These are phyloP conservation scores for Hemileia vastatrix DNA, from an alignment of 1,284 basidiomycete species.

Conservation along the genomic window DNA sequence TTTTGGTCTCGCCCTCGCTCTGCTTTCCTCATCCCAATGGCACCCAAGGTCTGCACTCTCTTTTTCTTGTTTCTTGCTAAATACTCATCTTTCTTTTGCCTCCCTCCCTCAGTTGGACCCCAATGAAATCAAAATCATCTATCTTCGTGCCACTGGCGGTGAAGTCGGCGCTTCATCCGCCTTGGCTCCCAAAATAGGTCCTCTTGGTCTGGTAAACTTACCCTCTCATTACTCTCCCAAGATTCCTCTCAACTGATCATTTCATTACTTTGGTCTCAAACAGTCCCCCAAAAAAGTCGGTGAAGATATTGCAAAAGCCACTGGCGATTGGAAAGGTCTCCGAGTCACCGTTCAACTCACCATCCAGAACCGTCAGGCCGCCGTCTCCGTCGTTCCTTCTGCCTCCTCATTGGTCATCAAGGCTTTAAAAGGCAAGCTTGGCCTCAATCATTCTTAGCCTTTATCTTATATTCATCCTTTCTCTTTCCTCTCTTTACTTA, in stretches of 20 bases:
- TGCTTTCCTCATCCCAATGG: conserved; percentile 3
- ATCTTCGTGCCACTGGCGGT: conserved; percentile 97
- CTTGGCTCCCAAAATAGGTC: conserved; percentile 99
- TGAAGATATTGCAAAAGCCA: conserved; percentile 99
- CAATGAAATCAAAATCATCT: conserved; percentile 94
- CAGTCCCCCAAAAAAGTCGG: conserved; percentile 99
- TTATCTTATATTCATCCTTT: neutral
- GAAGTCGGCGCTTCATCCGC: conserved; percentile 99
- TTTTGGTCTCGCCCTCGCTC: no score
- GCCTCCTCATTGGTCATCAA: conserved; percentile 97
- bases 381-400: conserved; percentile 92
- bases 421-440: conserved; percentile 76
- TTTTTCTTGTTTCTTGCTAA: neutral
- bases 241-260: neutral
- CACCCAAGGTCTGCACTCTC: conserved; percentile 11
- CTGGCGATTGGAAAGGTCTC: conserved; percentile 97
- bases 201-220: conserved; percentile 85
- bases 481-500: neutral
- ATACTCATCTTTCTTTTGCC: conserved; percentile 30
- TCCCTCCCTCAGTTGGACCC: conserved; percentile 54
- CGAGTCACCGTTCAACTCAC: conserved; percentile 98
- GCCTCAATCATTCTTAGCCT: neutral
- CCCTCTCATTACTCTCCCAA: neutral
- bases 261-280: conserved; percentile 17
- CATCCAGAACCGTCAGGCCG: conserved; percentile 99